Conservation (phyloP, 2,329 filamentous ascomycete species). For the Pestalotiopsis sp. region DNA sequence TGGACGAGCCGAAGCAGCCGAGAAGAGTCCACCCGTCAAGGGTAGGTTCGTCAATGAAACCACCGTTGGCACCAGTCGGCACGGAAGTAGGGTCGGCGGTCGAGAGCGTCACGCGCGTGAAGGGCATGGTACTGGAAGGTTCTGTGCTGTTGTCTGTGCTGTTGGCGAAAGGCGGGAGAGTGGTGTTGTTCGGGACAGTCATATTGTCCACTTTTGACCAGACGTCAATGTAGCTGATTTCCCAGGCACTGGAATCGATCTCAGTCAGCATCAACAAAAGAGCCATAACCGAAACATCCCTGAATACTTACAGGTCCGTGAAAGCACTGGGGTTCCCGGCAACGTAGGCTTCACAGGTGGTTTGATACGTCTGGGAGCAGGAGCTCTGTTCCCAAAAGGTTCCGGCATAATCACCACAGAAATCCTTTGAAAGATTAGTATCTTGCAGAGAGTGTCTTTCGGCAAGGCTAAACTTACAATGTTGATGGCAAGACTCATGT, state of each 20-base stretch:
- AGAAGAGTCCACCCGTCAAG: slow-evolving; percentile 25
- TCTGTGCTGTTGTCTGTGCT: background rate
- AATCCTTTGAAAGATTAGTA: slow-evolving; percentile 46
- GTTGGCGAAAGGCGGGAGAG: background rate
- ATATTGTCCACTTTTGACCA: slow-evolving; percentile 31
- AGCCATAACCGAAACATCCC: background rate
- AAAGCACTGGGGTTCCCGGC: slow-evolving; percentile 46
- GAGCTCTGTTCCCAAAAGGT: slow-evolving; percentile 45
- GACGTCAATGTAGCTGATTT: slow-evolving; percentile 57
- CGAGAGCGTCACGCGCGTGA: slow-evolving; percentile 24
- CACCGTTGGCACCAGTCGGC: slow-evolving; percentile 19
- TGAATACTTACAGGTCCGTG: slow-evolving; percentile 33
- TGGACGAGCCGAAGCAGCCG: slow-evolving; percentile 42
- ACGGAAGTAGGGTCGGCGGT: slow-evolving; percentile 20
- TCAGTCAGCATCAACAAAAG: background rate
- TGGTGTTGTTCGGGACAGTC: background rate
- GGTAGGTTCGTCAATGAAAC: slow-evolving; percentile 16
- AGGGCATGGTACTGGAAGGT: slow-evolving; percentile 7
- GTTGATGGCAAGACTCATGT: slow-evolving; percentile 74
- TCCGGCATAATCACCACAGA: slow-evolving; percentile 77
- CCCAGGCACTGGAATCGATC: slow-evolving; percentile 40
- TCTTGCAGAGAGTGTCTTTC: background rate
- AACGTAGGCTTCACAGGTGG: slow-evolving; percentile 49
- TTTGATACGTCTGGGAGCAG: slow-evolving; percentile 32
- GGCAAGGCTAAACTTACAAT: slow-evolving; percentile 42